Evolutionary conservation across 768 basidiomycete species (phyloP).

Genomic region (Russula lepida): DNA sequence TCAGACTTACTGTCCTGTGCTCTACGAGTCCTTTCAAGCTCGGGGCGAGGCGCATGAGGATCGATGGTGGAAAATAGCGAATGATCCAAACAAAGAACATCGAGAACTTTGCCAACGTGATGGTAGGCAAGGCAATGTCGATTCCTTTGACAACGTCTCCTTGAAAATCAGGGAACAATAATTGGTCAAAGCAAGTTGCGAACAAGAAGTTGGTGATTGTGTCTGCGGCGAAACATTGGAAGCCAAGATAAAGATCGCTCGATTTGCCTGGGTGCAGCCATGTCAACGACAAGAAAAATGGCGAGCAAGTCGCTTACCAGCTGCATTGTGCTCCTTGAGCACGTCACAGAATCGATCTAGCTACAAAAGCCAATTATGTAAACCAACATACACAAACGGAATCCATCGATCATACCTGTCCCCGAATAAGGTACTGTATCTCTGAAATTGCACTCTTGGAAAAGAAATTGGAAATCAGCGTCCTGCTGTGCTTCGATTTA

Average conservation of each 20-base stretch:
- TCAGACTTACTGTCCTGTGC: neutral
- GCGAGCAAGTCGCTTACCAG: neutral
- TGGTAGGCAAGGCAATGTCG: slow-evolving; percentile 25
- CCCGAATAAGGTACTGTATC: slow-evolving; percentile 31
- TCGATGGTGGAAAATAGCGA: neutral
- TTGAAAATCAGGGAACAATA: slow-evolving; percentile 31
- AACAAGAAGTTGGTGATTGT: slow-evolving; percentile 39
- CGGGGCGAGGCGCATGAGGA: neutral
- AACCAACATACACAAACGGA: neutral
- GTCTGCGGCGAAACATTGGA: slow-evolving; percentile 36
- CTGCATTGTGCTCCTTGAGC: slow-evolving; percentile 6
- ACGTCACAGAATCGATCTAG: slow-evolving; percentile 27
- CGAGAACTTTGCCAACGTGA: slow-evolving; percentile 19
- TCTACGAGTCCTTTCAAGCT: neutral
- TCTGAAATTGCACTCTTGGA: slow-evolving; percentile 31
- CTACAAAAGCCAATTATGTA: slow-evolving; percentile 22
- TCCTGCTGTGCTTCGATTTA: slow-evolving; percentile 29
- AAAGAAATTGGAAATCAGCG: slow-evolving; percentile 32
- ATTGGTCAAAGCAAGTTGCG: slow-evolving; percentile 27
- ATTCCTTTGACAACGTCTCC: slow-evolving; percentile 31
- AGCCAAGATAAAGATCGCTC: slow-evolving; percentile 34
- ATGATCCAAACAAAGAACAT: neutral
- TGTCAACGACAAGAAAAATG: too few species aligned
- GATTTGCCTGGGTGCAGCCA: slow-evolving; percentile 18
- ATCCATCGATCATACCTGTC: slow-evolving; percentile 22